Conservation (phyloP, 1,284 basidiomycete species). For the Pisolithus thermaeus region DNA sequence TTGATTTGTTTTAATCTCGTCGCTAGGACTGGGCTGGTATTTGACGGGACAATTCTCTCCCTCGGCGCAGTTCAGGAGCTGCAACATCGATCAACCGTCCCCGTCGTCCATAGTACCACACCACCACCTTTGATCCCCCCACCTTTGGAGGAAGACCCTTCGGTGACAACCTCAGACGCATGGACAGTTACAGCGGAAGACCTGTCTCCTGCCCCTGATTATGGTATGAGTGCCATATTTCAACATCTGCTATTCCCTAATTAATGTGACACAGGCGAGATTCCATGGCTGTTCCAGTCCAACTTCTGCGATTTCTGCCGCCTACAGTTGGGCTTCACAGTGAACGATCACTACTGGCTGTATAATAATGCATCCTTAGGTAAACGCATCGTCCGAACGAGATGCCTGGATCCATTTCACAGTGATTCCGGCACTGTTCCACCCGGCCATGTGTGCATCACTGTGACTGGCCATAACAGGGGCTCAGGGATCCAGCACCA, state of each 20-base stretch:
- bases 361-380: neutral
- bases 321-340: neutral
- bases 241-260: neutral
- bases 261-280: neutral
- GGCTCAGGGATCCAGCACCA: neutral
- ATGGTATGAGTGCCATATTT: neutral
- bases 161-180: neutral
- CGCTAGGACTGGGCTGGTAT: too few relatives aligned
- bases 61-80: neutral
- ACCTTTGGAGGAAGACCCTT: neutral
- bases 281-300: too few relatives aligned
- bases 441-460: neutral
- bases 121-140: neutral
- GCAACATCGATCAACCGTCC: neutral
- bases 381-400: slow-evolving; percentile 1
- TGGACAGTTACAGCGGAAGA: neutral
- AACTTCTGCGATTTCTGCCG: too few relatives aligned
- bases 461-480: neutral
- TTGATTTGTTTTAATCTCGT: neutral
- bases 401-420: slow-evolving; percentile 1
- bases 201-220: neutral
- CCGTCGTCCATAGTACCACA: neutral
- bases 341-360: neutral
- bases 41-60: too few relatives aligned
- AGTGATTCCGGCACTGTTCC: neutral